Percentiles rank a stretch among this genome's conserved stretches.
Conservation (phyloP, 2,329 filamentous ascomycete genomes). For the Coleophoma cylindrospora region DNA sequence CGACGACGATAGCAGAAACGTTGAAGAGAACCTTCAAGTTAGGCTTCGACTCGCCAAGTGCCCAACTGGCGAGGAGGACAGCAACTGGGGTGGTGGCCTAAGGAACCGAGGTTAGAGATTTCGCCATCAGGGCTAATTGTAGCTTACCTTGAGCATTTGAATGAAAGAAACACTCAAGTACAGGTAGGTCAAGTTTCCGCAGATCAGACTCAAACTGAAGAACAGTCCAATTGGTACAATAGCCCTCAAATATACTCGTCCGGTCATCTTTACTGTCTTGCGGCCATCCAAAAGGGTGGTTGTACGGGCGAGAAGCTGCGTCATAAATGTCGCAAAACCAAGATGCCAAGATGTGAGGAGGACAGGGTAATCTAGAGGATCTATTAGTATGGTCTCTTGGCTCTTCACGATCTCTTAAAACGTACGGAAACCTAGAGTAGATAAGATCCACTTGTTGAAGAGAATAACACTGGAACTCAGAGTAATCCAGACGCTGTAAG, state of each 20-base stretch:
- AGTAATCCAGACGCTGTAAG: slow-evolving; percentile 76
- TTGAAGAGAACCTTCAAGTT: slow-evolving; percentile 87
- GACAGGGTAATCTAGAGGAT: slow-evolving; percentile 61
- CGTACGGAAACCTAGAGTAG: slow-evolving; percentile 79
- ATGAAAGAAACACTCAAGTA: slow-evolving; percentile 96
- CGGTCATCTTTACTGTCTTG: slow-evolving; percentile 96
- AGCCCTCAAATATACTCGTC: slow-evolving; percentile 83
- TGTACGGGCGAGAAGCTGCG: slow-evolving; percentile 85
- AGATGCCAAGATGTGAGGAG: slow-evolving; percentile 96
- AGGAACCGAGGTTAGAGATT: slow-evolving; percentile 6
- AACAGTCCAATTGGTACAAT: slow-evolving; percentile 94
- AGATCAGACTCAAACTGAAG: slow-evolving; percentile 94
- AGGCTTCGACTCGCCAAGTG: slow-evolving; percentile 69
- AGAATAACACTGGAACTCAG: slow-evolving; percentile 93
- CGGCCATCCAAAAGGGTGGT: slow-evolving; percentile 87
- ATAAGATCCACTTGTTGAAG: slow-evolving; percentile 98
- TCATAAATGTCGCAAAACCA: slow-evolving; percentile 88
- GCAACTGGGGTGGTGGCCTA: slow-evolving; percentile 93
- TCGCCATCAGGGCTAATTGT: neutral
- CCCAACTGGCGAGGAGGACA: slow-evolving; percentile 85
- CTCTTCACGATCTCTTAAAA: slow-evolving; percentile 5
- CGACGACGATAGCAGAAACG: slow-evolving; percentile 89
- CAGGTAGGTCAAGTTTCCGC: slow-evolving; percentile 91
- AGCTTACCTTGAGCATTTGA: slow-evolving; percentile 91
- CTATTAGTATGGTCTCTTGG: slow-evolving; percentile 15